Percentiles rank a stretch among this genome's conserved stretches.
These are phyloP conservation scores for Toxicodendron radicans DNA, from an alignment of 345 rosid genomes.

Conservation along the genomic window DNA sequence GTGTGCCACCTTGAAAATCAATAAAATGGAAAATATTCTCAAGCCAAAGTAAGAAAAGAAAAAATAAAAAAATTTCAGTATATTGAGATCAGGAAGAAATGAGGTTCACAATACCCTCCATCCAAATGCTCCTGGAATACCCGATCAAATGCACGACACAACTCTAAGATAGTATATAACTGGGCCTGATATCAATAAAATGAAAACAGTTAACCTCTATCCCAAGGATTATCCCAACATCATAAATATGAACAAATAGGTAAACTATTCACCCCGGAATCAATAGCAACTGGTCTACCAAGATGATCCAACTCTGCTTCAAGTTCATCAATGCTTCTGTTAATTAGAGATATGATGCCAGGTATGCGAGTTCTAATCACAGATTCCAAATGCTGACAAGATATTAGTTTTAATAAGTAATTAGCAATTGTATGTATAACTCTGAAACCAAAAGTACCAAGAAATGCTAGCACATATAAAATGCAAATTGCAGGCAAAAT, in stretches of 20 bases:
- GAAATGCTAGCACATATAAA: neutral
- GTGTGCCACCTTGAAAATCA: neutral
- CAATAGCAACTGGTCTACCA: constrained; percentile 68
- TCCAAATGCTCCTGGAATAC: constrained; percentile 77
- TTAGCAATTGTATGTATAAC: neutral
- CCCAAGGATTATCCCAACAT: constrained; percentile 12
- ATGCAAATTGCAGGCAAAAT: neutral
- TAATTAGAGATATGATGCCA: constrained; percentile 55
- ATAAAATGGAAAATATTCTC: neutral
- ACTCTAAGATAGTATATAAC: constrained; percentile 62
- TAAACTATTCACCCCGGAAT: constrained; percentile 56
- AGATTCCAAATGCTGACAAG: constrained; percentile 61
- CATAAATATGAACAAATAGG: neutral
- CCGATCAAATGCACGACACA: constrained; percentile 71
- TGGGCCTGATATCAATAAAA: constrained; percentile 46
- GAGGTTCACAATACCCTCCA: constrained; percentile 54
- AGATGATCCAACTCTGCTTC: constrained; percentile 70
- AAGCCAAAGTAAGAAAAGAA: neutral
- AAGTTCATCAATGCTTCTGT: constrained; percentile 71
- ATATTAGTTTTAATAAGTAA: constrained; percentile 12
- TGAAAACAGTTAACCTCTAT: neutral
- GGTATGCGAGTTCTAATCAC: constrained; percentile 70
- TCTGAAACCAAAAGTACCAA: neutral
- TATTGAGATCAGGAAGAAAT: neutral
- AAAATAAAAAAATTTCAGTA: neutral